phyloP scores from a whole-genome alignment of 2,329 filamentous ascomycete species.

The Beauveria asiatica region DNA sequence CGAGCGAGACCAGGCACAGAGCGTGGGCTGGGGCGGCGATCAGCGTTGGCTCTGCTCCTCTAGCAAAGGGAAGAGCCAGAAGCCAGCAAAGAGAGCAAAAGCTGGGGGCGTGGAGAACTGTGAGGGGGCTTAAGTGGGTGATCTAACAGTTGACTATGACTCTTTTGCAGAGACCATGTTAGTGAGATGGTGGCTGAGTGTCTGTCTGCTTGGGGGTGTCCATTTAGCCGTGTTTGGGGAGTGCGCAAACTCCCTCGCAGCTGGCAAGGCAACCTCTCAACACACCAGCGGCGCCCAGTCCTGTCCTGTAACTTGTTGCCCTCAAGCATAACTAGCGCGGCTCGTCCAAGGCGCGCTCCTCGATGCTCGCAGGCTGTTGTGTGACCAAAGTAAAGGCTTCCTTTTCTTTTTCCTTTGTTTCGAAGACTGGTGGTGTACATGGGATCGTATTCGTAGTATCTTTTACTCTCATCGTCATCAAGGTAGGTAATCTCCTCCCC shows the following conservation, averaged over 20 bases:
- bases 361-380: too few species aligned
- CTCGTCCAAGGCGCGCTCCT: too few species aligned
- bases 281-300: neutral
- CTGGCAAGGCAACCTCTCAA: neutral
- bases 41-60: neutral
- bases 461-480: too few species aligned
- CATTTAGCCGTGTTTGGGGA: neutral
- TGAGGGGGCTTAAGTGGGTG: neutral
- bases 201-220: neutral
- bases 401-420: too few species aligned
- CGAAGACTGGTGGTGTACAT: too few species aligned
- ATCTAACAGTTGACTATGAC: neutral
- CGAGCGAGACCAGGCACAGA: neutral
- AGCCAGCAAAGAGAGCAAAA: neutral
- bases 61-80: neutral
- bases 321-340: neutral
- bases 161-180: neutral
- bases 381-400: too few species aligned
- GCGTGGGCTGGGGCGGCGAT: neutral
- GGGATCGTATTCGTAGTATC: too few species aligned
- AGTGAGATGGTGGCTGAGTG: neutral
- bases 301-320: neutral
- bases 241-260: neutral
- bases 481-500: too few species aligned
- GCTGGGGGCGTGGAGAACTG: slow-evolving; percentile 2